Conservation (phyloP, 306 rosid species). For the Prunus kanzakura region DNA sequence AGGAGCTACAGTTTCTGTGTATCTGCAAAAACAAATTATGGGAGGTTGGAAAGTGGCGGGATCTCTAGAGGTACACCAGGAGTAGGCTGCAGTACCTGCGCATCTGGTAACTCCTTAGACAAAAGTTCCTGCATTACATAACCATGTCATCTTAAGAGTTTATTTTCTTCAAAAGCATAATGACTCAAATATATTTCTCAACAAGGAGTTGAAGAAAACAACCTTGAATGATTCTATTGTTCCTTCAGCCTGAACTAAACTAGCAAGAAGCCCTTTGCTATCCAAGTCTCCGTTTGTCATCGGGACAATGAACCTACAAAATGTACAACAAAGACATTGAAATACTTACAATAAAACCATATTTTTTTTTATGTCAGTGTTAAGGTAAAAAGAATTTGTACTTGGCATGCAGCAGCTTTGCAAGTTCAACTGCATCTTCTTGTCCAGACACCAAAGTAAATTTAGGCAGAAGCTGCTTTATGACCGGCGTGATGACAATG, state of each 20-base stretch:
- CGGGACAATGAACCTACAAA: slow-evolving; percentile 69
- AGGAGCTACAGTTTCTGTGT: not conserved
- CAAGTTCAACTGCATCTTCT: slow-evolving; percentile 91
- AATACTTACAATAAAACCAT: not conserved
- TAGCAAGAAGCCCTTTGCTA: slow-evolving; percentile 77
- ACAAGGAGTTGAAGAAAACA: slow-evolving; percentile 18
- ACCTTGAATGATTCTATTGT: slow-evolving; percentile 88
- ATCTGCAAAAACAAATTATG: slow-evolving; percentile 1
- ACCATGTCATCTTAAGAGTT: not conserved
- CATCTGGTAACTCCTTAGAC: slow-evolving; percentile 66
- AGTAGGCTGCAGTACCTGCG: slow-evolving; percentile 52
- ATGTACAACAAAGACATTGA: not conserved
- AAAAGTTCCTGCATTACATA: slow-evolving; percentile 61
- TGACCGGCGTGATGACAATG: slow-evolving; percentile 85
- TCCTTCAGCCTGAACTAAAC: slow-evolving; percentile 62
- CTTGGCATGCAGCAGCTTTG: slow-evolving; percentile 81
- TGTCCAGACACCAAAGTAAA: slow-evolving; percentile 90
- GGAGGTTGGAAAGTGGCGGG: slow-evolving; percentile 25
- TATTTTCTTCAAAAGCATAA: not conserved
- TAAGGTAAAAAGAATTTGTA: slow-evolving; percentile 19
- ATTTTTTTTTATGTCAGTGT: not conserved
- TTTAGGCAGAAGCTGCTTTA: slow-evolving; percentile 80
- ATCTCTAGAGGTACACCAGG: slow-evolving; percentile 71
- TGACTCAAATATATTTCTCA: not conserved
- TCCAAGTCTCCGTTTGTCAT: slow-evolving; percentile 89